Conservation (phyloP, 345 rosid genomes). For the Laguncularia racemosa region DNA sequence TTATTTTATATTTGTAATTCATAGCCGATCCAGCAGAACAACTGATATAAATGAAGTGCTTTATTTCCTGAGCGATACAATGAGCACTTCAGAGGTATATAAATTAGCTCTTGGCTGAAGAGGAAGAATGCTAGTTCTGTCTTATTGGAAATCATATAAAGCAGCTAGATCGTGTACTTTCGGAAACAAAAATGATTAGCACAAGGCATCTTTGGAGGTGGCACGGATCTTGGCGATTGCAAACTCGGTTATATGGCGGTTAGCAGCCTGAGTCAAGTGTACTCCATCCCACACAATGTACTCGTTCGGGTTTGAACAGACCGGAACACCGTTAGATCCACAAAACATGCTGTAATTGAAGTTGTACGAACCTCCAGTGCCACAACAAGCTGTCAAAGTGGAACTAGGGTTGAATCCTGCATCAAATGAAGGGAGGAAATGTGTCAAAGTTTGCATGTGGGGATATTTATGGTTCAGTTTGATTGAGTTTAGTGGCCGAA, state of each 20-base stretch:
- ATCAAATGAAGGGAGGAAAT: not conserved
- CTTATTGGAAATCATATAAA: too few relatives aligned
- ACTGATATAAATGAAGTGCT: too few relatives aligned
- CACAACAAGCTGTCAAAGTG: slow-evolving; percentile 11
- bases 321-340: slow-evolving; percentile 4
- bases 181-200: not conserved
- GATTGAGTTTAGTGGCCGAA: too few relatives aligned
- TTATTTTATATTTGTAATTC: too few relatives aligned
- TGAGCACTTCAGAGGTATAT: too few relatives aligned
- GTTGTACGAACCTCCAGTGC: slow-evolving; percentile 16
- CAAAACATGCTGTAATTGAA: slow-evolving; percentile 4
- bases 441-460: not conserved
- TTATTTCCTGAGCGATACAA: too few relatives aligned
- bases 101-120: too few relatives aligned
- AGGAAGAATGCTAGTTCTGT: too few relatives aligned
- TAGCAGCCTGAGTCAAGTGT: slow-evolving; percentile 12
- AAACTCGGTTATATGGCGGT: slow-evolving; percentile 6
- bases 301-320: slow-evolving; percentile 10
- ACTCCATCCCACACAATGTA: slow-evolving; percentile 19
- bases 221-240: not conserved
- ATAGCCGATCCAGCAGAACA: too few relatives aligned
- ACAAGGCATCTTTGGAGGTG: not conserved
- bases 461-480: too few relatives aligned
- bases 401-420: slow-evolving; percentile 11
- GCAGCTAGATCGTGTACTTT: too few relatives aligned